Evolutionary conservation across 2,329 filamentous ascomycete species (phyloP).

Genomic region (Chaetoscypha palmicola): DNA sequence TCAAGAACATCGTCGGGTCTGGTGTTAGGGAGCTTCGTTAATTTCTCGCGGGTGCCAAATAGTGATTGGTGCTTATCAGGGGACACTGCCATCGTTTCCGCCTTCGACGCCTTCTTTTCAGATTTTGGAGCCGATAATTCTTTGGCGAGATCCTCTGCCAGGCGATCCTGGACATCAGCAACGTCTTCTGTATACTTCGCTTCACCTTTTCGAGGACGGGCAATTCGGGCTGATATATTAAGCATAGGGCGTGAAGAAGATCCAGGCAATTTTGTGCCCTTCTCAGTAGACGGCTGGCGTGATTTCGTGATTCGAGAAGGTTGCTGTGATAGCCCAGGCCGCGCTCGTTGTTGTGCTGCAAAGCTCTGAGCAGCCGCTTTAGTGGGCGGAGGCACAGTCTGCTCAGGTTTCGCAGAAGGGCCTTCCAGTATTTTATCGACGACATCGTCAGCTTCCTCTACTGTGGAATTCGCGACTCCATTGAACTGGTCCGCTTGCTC

Average conservation of each 20-base stretch:
- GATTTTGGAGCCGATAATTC: constrained; percentile 21
- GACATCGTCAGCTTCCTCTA: constrained; percentile 12
- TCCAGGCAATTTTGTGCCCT: constrained; percentile 1
- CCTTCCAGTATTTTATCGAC: constrained; percentile 13
- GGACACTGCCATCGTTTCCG: constrained; percentile 36
- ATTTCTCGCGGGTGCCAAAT: constrained; percentile 48
- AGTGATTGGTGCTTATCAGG: constrained; percentile 32
- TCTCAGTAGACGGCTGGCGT: constrained; percentile 14
- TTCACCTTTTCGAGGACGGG: constrained; percentile 14
- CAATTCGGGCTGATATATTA: constrained; percentile 8
- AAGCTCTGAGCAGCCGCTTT: constrained; percentile 55
- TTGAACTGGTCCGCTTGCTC: constrained; percentile 36
- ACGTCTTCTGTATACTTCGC: constrained; percentile 16
- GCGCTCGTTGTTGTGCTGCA: constrained; percentile 57
- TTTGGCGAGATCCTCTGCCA: constrained; percentile 27
- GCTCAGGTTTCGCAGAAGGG: constrained; percentile 6
- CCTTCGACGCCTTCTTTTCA: constrained; percentile 17
- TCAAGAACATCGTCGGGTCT: constrained; percentile 51
- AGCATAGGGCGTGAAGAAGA: constrained; percentile 15
- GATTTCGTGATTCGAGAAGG: constrained; percentile 15
- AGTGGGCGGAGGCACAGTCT: constrained; percentile 34
- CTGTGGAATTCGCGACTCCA: constrained; percentile 7
- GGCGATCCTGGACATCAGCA: constrained; percentile 26
- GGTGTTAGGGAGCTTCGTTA: constrained; percentile 44
- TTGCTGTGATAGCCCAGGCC: constrained; percentile 38